Evolutionary conservation across 1,139 yeast genomes (phyloP), one percentile per base, ranked within the genome.

Genomic region (Yamadazyma taylorii): DNA sequence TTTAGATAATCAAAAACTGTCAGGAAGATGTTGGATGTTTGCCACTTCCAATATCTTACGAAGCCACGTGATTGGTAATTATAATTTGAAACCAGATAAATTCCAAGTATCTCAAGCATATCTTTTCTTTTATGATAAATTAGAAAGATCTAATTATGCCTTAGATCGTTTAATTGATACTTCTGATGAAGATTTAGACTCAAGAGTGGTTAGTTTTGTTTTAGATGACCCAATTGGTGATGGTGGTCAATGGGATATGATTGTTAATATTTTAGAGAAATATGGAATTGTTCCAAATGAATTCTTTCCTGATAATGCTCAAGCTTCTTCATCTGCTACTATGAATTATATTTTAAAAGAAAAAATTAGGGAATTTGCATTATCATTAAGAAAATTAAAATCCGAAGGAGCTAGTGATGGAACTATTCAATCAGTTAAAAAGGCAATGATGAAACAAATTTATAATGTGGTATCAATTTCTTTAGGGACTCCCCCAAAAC

Each of bases 161-260:
- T 65, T 86, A 52, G 89, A 86, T 43, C 88, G 85, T 57, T 75
- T 85, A 41, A 64, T 81, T 39, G 85, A 81, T 47, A 82, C 92
- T 17, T 71, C 75, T 21, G 74, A 69, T 21, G 81, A 81, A 56
- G 79, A 73, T 17, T 73, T 82, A 38, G 89, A 80, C 45, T 79
- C 88, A 0, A 73, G 94, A 50, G 58, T 85, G 39, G 75, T 85
- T 35, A 83, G 79, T 57, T 78, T 73, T 50, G 61, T 86, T 41
- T 65, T 85, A 42, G 48, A 63, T 6, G 79, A 75, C 38, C 94
- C 95, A 10, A 78, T 81, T 34, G 61, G 75, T 39, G 95, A 86
- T 53, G 95, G 95, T 48, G 95, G 95, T 34, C 95, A 86, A 60
- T 86, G 85, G 75, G 84, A 83, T 50, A 83, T 86, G 92, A 76